phyloP scores from a whole-genome alignment of 441 rosid genomes.

The Mallotus japonicus region DNA sequence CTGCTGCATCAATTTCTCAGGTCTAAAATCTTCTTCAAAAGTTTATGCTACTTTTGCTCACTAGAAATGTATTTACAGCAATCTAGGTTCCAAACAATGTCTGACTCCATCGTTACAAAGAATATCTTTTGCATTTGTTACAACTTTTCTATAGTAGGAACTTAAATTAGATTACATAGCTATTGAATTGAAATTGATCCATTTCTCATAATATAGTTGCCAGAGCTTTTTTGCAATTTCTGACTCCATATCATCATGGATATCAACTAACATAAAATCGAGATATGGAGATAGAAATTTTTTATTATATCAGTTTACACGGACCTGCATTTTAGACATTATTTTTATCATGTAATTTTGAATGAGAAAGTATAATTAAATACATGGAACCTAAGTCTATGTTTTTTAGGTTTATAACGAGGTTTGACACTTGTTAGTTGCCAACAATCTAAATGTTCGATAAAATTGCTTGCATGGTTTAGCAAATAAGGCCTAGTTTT shows the following conservation, averaged over 20 bases:
- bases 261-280: no score
- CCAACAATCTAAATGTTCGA: not conserved
- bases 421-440: not conserved
- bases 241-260: no score
- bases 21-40: slow-evolving; percentile 73
- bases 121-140: slow-evolving; percentile 47
- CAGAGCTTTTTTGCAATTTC: no score
- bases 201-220: not conserved
- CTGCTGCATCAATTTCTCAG: slow-evolving; percentile 34
- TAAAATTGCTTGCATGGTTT: not conserved
- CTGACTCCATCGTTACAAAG: slow-evolving; percentile 57
- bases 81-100: slow-evolving; percentile 72
- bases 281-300: no score
- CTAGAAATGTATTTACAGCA: slow-evolving; percentile 44
- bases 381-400: no score
- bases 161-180: not conserved
- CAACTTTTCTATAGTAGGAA: not conserved
- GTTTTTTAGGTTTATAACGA: not conserved
- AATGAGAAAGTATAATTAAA: not conserved
- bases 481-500: not conserved
- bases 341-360: no score
- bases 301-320: no score
- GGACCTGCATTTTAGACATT: not conserved
- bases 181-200: not conserved
- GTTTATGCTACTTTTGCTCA: slow-evolving; percentile 22